These are phyloP conservation scores for Suhomyces wounanorum DNA, from an alignment of 1,139 yeast species.

Conservation along the genomic window DNA sequence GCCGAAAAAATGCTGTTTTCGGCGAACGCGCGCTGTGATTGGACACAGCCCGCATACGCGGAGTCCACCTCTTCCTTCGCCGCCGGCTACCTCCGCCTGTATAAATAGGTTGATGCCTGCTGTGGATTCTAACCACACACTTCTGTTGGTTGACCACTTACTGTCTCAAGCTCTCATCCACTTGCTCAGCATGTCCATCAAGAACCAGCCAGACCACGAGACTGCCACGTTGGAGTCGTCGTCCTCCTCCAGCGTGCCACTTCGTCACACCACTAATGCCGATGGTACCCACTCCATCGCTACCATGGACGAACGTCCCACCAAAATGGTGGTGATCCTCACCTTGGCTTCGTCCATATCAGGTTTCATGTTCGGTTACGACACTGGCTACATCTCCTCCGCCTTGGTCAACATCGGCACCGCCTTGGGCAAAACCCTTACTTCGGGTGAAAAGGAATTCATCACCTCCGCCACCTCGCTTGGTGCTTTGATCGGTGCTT, in stretches of 20 bases:
- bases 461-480: constrained; percentile 95
- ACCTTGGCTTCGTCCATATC: constrained; percentile 85
- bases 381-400: constrained; percentile 92
- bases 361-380: constrained; percentile 96
- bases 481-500: constrained; percentile 83
- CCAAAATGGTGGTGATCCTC: constrained; percentile 64
- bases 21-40: constrained; percentile 4
- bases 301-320: constrained; percentile 44
- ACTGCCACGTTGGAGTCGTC: constrained; percentile 9
- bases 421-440: constrained; percentile 56
- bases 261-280: background rate
- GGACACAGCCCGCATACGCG: background rate
- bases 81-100: constrained; percentile 4
- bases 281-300: background rate
- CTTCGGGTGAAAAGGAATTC: constrained; percentile 80
- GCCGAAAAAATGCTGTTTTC: constrained; percentile 4
- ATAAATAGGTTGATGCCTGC: background rate
- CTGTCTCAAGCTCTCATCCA: background rate
- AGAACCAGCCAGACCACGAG: constrained; percentile 7
- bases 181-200: constrained; percentile 2
- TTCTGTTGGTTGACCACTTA: background rate
- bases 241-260: constrained; percentile 9
- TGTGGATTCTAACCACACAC: background rate
- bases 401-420: constrained; percentile 84
- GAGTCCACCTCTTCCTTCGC: background rate